A percentile compares a stretch with the other conserved stretches of the same genome.
These are phyloP conservation scores for Cinnamomum micranthum DNA, from an alignment of 164 flowering plant genomes.

Conservation along the genomic window DNA sequence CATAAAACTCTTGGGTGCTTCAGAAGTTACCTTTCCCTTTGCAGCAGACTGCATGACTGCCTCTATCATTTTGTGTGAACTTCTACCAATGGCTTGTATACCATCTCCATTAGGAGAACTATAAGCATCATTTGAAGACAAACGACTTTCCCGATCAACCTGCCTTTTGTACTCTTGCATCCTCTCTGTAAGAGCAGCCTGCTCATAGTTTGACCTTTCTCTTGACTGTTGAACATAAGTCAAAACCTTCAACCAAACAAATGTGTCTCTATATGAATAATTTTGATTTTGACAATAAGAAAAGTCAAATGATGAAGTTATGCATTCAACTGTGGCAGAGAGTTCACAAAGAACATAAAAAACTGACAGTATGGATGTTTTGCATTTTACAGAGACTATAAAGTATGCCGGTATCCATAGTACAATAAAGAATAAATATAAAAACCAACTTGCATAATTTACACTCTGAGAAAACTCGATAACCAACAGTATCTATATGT, in stretches of 20 bases:
- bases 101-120: constrained; percentile 58
- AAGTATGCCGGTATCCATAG: too few species aligned
- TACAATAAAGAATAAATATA: too few species aligned
- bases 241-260: constrained; percentile 59
- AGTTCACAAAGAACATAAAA: too few species aligned
- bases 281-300: neutral
- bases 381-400: too few species aligned
- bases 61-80: constrained; percentile 52
- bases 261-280: neutral
- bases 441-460: too few species aligned
- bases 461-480: too few species aligned
- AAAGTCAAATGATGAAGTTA: too few species aligned
- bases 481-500: too few species aligned
- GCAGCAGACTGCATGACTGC: constrained; percentile 75
- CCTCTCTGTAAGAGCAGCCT: constrained; percentile 82
- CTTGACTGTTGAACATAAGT: constrained; percentile 90
- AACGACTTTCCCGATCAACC: constrained; percentile 76
- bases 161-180: constrained; percentile 92
- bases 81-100: constrained; percentile 41
- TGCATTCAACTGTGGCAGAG: too few species aligned
- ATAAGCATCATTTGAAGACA: constrained; percentile 59
- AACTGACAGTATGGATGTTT: too few species aligned
- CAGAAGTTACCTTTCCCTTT: constrained; percentile 72
- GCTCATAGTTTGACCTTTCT: constrained; percentile 90
- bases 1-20: neutral